phyloP scores from a whole-genome alignment of 352 stramenopile genomes.

The Phytophthora pseudosyringae region DNA sequence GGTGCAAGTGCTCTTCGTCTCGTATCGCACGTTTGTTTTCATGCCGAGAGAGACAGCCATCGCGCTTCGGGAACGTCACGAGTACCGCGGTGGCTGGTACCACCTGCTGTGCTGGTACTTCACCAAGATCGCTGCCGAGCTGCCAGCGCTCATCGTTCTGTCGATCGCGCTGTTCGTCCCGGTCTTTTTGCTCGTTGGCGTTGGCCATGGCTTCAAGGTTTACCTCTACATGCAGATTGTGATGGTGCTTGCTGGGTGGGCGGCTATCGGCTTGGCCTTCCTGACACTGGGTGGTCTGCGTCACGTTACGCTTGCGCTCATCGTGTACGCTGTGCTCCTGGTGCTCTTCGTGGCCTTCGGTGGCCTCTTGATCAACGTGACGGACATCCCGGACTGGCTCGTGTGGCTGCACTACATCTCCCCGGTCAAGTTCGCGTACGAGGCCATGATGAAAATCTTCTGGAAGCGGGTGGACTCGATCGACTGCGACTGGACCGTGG shows the following conservation, averaged over 20 bases:
- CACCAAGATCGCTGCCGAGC: constrained; percentile 49
- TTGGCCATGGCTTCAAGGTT: constrained; percentile 44
- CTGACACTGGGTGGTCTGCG: constrained; percentile 39
- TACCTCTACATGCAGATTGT: constrained; percentile 61
- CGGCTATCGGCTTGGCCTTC: constrained; percentile 41
- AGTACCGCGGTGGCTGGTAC: constrained; percentile 50
- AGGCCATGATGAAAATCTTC: constrained; percentile 57
- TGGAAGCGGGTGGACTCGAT: constrained; percentile 49
- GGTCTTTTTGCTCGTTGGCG: constrained; percentile 51
- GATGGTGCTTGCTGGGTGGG: constrained; percentile 43
- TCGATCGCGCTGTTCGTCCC: constrained; percentile 51
- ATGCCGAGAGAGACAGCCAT: constrained; percentile 51
- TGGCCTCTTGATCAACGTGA: constrained; percentile 51
- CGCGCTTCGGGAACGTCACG: constrained; percentile 48
- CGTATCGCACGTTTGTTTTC: constrained; percentile 46
- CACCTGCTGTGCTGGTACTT: constrained; percentile 53
- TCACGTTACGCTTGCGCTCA: constrained; percentile 38
- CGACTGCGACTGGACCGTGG: constrained; percentile 36
- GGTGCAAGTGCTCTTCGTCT: constrained; percentile 52
- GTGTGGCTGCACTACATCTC: constrained; percentile 73
- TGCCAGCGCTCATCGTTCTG: constrained; percentile 45
- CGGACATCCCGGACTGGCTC: constrained; percentile 54
- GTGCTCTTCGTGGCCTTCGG: constrained; percentile 51
- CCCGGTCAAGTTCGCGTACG: constrained; percentile 58
- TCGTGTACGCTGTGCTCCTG: constrained; percentile 43